These are phyloP conservation scores for Lactarius trivialis DNA, from an alignment of 768 basidiomycete species.

Conservation along the genomic window DNA sequence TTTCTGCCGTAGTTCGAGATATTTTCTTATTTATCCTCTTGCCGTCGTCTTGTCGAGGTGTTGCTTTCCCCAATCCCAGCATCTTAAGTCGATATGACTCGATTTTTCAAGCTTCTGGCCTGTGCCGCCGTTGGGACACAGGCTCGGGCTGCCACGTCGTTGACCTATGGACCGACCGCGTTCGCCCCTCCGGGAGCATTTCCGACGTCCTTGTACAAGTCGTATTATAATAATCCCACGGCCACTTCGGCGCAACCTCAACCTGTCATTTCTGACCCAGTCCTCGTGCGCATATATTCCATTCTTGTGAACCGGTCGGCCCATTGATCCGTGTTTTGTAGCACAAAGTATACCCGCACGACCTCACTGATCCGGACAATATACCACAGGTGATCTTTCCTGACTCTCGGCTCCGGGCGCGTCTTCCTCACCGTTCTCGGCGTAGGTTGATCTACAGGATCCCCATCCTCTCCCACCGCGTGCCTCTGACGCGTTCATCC, in stretches of 20 bases:
- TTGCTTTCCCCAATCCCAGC: too few relatives aligned
- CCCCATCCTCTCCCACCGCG: slow-evolving; percentile 60
- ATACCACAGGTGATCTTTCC: slow-evolving; percentile 42
- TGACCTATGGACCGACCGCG: slow-evolving; percentile 33
- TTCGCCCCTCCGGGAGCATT: slow-evolving; percentile 58
- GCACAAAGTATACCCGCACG: slow-evolving; percentile 52
- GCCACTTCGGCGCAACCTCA: slow-evolving; percentile 67
- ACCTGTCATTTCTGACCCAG: slow-evolving; percentile 69
- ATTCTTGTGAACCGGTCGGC: not conserved
- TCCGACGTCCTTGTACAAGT: slow-evolving; percentile 56
- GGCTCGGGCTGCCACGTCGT: slow-evolving; percentile 3
- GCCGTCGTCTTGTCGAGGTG: too few relatives aligned
- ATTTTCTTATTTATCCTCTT: too few relatives aligned
- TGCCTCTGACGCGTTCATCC: slow-evolving; percentile 41
- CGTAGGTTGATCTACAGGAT: slow-evolving; percentile 49
- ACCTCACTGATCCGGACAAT: slow-evolving; percentile 55
- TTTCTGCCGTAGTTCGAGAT: too few relatives aligned
- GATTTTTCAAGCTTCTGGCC: not conserved
- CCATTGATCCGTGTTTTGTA: slow-evolving; percentile 25
- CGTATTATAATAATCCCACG: slow-evolving; percentile 68
- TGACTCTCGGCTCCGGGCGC: not conserved
- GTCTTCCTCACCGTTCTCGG: not conserved
- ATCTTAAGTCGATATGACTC: not conserved
- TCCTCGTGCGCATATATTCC: slow-evolving; percentile 38
- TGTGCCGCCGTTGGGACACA: slow-evolving; percentile 4